phyloP scores from a whole-genome alignment of 2,329 filamentous ascomycete species.

The Dothideomycetidae sp. region DNA sequence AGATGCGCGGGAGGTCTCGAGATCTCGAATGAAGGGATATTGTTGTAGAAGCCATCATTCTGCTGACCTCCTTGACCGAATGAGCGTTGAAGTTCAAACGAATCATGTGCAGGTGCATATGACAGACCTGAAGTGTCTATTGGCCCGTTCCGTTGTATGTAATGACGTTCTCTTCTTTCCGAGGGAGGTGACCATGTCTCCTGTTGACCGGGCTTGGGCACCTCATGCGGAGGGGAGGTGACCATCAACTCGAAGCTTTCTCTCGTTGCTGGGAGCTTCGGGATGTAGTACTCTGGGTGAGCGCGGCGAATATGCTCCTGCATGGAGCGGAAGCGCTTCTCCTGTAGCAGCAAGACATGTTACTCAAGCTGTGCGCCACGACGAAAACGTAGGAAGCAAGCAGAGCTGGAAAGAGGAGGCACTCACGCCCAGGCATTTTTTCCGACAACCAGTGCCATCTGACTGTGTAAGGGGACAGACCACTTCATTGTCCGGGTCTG shows the following conservation, averaged over 20 bases:
- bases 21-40: slow-evolving; percentile 20
- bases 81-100: slow-evolving; percentile 20
- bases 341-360: slow-evolving; percentile 40
- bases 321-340: slow-evolving; percentile 95
- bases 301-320: slow-evolving; percentile 97
- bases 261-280: slow-evolving; percentile 93
- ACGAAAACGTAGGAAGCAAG: slow-evolving; percentile 3
- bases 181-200: slow-evolving; percentile 17
- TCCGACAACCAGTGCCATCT: slow-evolving; percentile 91
- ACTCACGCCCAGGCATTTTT: slow-evolving; percentile 96
- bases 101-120: slow-evolving; percentile 18
- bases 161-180: slow-evolving; percentile 15
- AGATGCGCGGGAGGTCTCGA: slow-evolving; percentile 54
- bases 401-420: slow-evolving; percentile 9
- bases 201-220: slow-evolving; percentile 36
- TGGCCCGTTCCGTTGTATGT: slow-evolving; percentile 12
- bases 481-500: slow-evolving; percentile 87
- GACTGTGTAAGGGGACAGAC: slow-evolving; percentile 92
- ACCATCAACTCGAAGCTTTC: slow-evolving; percentile 98
- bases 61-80: slow-evolving; percentile 21
- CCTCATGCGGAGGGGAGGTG: slow-evolving; percentile 68
- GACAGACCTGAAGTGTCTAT: slow-evolving; percentile 26
- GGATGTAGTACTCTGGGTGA: slow-evolving; percentile 92
- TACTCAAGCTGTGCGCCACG: slow-evolving; percentile 14
- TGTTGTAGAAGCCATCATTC: slow-evolving; percentile 14